Conservation (phyloP, 768 basidiomycete species). For the Strobilomyces dryophilus region DNA sequence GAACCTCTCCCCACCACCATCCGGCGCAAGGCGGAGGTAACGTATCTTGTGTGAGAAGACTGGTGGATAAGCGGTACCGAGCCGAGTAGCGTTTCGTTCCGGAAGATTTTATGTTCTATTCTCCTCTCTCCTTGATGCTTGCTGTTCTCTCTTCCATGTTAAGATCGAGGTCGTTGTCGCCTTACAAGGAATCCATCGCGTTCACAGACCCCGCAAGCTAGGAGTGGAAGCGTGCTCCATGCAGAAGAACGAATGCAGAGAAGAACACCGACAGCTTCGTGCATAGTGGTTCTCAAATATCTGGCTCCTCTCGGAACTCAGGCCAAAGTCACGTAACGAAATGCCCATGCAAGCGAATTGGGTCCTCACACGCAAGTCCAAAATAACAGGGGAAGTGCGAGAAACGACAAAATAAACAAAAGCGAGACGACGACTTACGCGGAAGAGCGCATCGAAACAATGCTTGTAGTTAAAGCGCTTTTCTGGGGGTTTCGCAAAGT, state of each 20-base stretch:
- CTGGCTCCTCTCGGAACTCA: no score
- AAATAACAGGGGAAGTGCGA: not conserved
- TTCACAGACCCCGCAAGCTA: not conserved
- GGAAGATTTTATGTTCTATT: not conserved
- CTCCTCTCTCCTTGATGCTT: not conserved
- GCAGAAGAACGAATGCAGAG: not conserved
- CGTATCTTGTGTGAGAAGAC: not conserved
- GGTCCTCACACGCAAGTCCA: not conserved
- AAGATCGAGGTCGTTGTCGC: not conserved
- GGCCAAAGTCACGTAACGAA: not conserved
- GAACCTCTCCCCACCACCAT: conserved; percentile 1
- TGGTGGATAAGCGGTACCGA: conserved; percentile 4
- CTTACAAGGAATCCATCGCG: not conserved
- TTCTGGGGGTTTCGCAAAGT: conserved; percentile 84
- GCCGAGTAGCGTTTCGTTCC: not conserved
- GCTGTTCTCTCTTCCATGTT: not conserved
- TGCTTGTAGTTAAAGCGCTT: conserved; percentile 89
- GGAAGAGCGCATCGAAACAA: conserved; percentile 81
- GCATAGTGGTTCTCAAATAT: no score
- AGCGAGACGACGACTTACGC: conserved; percentile 50
- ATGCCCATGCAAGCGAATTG: not conserved
- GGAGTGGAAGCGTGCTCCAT: no score
- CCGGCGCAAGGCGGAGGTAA: conserved; percentile 3
- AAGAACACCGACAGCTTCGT: not conserved
- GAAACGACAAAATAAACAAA: not conserved